Evolutionary conservation across 2,329 filamentous ascomycete genomes (phyloP), one percentile per base, ranked within the genome.

Genomic region (Fusarium sp.): DNA sequence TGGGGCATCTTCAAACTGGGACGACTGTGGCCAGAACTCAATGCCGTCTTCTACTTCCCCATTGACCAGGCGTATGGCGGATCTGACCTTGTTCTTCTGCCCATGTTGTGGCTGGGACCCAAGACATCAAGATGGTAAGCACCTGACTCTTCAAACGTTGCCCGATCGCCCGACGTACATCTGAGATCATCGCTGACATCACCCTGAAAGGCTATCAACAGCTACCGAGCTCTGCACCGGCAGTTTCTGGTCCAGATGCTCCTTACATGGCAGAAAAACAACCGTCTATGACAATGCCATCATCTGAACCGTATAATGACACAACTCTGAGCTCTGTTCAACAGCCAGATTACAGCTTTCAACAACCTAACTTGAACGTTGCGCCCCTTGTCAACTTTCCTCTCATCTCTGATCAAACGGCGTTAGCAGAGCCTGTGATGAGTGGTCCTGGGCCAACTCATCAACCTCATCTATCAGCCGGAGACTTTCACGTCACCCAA

Each of bases 131-230:
- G 77, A 79, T 54, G 78, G 82, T 83, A 77, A 56, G 80, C 49
- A 45, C n/a, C 41, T 42, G 33, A 9, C 27, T 60, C 18, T 64
- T 19, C 11, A 31, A 54, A 45, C 25, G 25, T 39, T 35, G 21
- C 19, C 31, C 21, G 23, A 35, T 49, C 19, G 25, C 21, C 29
- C 10, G 25, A 15, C 15, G 54, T 19, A 12, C 19, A 49, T 51
- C 42, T 15, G 31, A 44, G 39, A 57, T 41, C 33, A 48, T 69
- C 35, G 41, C 71, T 77, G 39, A 77, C 68, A 27, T 19, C n/a
- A 23, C 38, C 31, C 23, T 42, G 18, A 39, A 76, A 83, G 83
- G 78, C 21, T 84, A 84, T 60, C 78, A 81, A 60, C 71, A 78
- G 27, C 65, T 83, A 29, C 74, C 76, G 10, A 70, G 72, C 41